Conservation (phyloP, 2,329 filamentous ascomycete genomes). For the Zalaria obscura region DNA sequence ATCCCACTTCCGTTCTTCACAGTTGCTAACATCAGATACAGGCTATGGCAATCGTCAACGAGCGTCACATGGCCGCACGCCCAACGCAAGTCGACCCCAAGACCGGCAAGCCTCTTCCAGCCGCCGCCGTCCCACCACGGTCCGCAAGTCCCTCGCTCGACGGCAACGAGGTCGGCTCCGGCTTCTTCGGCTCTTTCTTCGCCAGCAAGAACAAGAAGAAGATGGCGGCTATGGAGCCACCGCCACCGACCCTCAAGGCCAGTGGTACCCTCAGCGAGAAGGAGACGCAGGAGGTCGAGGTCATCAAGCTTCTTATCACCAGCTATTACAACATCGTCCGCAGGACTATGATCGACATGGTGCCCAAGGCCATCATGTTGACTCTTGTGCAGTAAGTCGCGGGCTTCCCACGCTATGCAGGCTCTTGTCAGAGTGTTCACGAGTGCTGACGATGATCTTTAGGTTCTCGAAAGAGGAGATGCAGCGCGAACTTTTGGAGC, state of each 20-base stretch:
- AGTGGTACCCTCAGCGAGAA: slow-evolving; percentile 88
- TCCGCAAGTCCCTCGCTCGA: slow-evolving; percentile 59
- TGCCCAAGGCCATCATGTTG: slow-evolving; percentile 98
- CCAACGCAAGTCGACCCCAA: slow-evolving; percentile 96
- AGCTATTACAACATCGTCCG: slow-evolving; percentile 98
- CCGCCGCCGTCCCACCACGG: slow-evolving; percentile 49
- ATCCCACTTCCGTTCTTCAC: neutral
- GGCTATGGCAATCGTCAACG: slow-evolving; percentile 97
- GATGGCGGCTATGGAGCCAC: slow-evolving; percentile 98
- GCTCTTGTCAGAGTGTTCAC: too few species aligned
- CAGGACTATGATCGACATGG: slow-evolving; percentile 99
- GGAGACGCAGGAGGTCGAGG: slow-evolving; percentile 90
- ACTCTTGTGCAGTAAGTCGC: slow-evolving; percentile 76
- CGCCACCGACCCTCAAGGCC: slow-evolving; percentile 83
- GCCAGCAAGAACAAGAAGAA: slow-evolving; percentile 99
- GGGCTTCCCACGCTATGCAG: slow-evolving; percentile 7
- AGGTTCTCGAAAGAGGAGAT: slow-evolving; percentile 96
- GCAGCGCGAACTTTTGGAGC: slow-evolving; percentile 91
- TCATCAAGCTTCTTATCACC: slow-evolving; percentile 93
- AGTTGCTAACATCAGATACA: slow-evolving; percentile 15
- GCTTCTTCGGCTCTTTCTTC: slow-evolving; percentile 98
- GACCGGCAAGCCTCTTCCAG: slow-evolving; percentile 83
- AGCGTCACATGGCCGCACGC: slow-evolving; percentile 67
- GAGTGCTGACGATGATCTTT: slow-evolving; percentile 10
- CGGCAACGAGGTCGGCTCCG: slow-evolving; percentile 34